These are phyloP conservation scores for Thalassiosira delicatula DNA, from an alignment of 352 stramenopile genomes.

Conservation along the genomic window DNA sequence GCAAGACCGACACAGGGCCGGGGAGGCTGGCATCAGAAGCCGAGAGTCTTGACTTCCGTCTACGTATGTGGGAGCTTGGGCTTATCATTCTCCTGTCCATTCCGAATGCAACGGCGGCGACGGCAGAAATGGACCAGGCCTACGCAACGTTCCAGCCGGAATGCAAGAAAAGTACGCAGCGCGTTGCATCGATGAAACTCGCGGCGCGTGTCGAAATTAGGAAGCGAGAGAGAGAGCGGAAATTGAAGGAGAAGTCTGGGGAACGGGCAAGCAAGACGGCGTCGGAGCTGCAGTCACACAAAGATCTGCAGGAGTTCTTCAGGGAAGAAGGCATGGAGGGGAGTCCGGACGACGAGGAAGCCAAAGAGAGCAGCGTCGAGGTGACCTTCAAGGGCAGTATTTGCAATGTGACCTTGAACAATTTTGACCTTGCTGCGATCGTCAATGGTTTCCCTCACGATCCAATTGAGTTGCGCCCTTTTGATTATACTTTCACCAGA, in stretches of 20 bases:
- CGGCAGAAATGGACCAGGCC: background rate
- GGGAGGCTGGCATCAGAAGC: background rate
- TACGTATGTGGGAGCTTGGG: background rate
- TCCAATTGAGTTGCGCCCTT: constrained; percentile 26
- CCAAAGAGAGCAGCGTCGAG: background rate
- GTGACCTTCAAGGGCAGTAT: constrained; percentile 8
- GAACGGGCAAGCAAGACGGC: no score
- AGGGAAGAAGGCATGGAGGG: no score
- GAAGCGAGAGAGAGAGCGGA: background rate
- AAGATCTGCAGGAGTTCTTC: no score
- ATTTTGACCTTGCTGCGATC: constrained; percentile 20
- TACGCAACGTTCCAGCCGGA: background rate
- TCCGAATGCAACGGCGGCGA: background rate
- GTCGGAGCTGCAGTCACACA: no score
- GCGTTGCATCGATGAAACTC: background rate
- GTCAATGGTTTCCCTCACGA: constrained; percentile 31
- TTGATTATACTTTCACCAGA: constrained; percentile 11
- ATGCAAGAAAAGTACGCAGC: background rate
- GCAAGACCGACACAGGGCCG: background rate
- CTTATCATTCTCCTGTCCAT: background rate
- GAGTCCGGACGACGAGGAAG: background rate
- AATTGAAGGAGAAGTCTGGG: no score
- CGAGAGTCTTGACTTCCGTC: background rate
- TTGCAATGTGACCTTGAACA: constrained; percentile 20
- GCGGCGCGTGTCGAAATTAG: background rate